Percentiles rank a stretch among this genome's conserved stretches.
Conservation (phyloP, 177 flowering plant species). For the Vitis hybrid region DNA sequence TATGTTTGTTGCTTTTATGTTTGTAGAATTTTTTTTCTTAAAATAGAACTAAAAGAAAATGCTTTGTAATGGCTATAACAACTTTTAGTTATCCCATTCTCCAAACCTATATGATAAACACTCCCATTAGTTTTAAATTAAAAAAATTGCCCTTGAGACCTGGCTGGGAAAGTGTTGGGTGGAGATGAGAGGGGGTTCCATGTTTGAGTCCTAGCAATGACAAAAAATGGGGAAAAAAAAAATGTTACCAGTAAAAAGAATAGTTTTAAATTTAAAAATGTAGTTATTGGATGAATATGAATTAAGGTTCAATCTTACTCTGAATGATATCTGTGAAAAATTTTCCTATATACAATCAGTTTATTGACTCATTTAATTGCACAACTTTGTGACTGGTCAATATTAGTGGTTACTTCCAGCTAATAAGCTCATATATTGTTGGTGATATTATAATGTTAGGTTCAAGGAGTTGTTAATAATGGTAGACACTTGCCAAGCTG, state of each 20-base stretch:
- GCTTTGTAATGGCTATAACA: not conserved
- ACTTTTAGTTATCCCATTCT: not conserved
- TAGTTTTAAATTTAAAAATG: no score
- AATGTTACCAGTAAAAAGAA: no score
- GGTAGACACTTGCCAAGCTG: slow-evolving; percentile 99
- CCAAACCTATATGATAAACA: not conserved
- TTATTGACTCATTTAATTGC: not conserved
- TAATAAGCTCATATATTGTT: slow-evolving; percentile 3
- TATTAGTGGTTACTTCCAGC: not conserved
- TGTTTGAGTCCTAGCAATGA: no score
- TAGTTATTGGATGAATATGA: no score
- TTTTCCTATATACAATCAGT: not conserved
- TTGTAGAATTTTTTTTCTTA: not conserved
- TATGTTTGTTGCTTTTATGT: slow-evolving; percentile 1
- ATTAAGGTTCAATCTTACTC: no score
- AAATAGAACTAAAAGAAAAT: not conserved
- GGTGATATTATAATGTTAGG: slow-evolving; percentile 35
- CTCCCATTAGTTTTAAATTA: not conserved
- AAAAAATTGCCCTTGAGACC: no score
- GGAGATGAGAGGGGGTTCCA: no score
- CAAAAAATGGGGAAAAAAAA: no score
- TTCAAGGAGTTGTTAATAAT: slow-evolving; percentile 96
- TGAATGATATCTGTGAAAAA: not conserved
- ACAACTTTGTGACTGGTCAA: not conserved
- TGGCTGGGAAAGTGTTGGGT: no score